A percentile compares a stretch with the other conserved stretches of the same genome.
Conservation (phyloP, 441 rosid genomes). For the Populus hybrid region DNA sequence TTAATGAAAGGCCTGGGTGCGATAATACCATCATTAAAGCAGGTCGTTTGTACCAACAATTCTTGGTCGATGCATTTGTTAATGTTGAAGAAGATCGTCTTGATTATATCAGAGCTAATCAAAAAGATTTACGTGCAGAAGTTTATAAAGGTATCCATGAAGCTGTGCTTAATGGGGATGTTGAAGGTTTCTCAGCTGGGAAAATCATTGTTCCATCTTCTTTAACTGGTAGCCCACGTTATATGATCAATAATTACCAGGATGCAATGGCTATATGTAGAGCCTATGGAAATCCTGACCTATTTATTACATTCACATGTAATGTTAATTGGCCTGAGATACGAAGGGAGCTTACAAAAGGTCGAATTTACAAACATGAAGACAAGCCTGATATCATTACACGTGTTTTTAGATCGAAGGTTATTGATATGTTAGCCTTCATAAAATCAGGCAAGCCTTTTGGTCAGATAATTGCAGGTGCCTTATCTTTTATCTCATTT, state of each 20-base stretch:
- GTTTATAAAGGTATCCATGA: not conserved
- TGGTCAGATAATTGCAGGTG: not conserved
- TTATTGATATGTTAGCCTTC: not conserved
- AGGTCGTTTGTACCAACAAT: not conserved
- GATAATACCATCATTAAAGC: not conserved
- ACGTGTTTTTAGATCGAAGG: not conserved
- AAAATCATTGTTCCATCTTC: no score
- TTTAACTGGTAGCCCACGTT: not conserved
- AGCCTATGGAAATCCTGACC: no score
- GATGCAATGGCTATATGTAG: no score
- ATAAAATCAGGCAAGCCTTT: not conserved
- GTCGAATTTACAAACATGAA: not conserved
- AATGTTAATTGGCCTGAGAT: conserved; percentile 6
- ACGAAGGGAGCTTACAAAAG: not conserved
- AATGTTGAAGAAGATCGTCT: not conserved
- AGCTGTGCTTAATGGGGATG: not conserved
- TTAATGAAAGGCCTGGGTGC: not conserved
- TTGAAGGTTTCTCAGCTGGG: not conserved
- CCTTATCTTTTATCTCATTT: no score
- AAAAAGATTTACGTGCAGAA: not conserved
- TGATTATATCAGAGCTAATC: not conserved
- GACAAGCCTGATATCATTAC: not conserved
- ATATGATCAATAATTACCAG: no score
- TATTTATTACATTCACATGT: not conserved
- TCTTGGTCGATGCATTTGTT: no score